phyloP scores from a whole-genome alignment of 306 rosid genomes.

The Cicer cuneatum region DNA sequence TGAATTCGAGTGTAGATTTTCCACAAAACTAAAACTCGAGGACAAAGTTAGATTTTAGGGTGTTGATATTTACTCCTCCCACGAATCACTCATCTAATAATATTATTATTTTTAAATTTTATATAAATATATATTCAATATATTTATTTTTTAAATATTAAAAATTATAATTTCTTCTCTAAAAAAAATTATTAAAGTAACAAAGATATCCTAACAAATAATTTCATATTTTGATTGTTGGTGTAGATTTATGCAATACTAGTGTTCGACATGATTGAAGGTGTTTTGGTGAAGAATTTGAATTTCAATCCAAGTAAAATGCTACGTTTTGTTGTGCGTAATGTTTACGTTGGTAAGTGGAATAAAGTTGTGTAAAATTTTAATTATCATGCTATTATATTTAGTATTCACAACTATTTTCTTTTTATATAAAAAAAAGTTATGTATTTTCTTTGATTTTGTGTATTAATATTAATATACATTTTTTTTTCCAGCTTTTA shows the following conservation, averaged over 20 bases:
- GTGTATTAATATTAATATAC: neutral
- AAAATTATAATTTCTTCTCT: no score
- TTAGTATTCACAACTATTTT: no score
- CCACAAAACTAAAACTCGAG: no score
- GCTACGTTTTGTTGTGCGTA: constrained; percentile 73
- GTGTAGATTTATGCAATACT: constrained; percentile 80
- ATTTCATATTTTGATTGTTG: constrained; percentile 1
- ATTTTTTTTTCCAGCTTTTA: constrained; percentile 59
- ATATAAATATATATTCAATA: no score
- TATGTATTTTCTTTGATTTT: neutral
- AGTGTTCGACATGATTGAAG: constrained; percentile 88
- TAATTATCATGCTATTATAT: neutral
- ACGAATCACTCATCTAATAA: no score
- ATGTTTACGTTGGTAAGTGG: constrained; percentile 70
- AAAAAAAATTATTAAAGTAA: neutral
- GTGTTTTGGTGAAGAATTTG: constrained; percentile 65
- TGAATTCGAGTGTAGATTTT: rapidly evolving
- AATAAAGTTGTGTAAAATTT: neutral
- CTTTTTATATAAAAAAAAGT: no score
- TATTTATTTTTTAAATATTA: no score
- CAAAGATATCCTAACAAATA: neutral
- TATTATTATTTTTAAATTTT: no score
- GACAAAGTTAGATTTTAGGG: no score
- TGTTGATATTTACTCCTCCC: no score
- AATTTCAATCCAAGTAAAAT: constrained; percentile 54